Percentiles rank a stretch among this genome's conserved stretches.
phyloP scores from a whole-genome alignment of 2,329 filamentous ascomycete species.

The Pyricularia sp. region DNA sequence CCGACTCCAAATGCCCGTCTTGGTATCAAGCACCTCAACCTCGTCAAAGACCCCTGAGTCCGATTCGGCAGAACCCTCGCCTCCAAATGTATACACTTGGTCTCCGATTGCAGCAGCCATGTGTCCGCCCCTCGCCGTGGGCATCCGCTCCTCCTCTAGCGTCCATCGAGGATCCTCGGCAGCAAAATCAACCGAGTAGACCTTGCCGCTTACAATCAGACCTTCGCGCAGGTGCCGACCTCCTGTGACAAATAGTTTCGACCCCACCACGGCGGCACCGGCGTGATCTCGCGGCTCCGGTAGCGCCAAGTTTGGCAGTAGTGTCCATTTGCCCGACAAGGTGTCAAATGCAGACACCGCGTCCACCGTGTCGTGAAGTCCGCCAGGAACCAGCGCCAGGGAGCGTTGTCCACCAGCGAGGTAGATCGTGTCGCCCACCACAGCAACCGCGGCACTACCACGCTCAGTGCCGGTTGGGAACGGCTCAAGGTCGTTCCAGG shows the following conservation, averaged over 20 bases:
- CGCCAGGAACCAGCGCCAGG: conserved; percentile 7
- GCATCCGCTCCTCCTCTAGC: conserved; percentile 17
- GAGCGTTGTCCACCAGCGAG: conserved; percentile 24
- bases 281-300: conserved; percentile 24
- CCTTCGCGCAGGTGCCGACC: conserved; percentile 17
- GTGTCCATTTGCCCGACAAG: conserved; percentile 12
- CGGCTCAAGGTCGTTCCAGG: conserved; percentile 15
- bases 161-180: conserved; percentile 15
- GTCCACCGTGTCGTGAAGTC: conserved; percentile 14
- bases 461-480: conserved; percentile 15
- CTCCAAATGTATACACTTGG: conserved; percentile 22
- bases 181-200: conserved; percentile 20
- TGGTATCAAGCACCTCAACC: not conserved
- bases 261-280: conserved; percentile 14
- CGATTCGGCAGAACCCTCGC: conserved; percentile 19
- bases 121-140: conserved; percentile 22
- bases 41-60: conserved; percentile 4
- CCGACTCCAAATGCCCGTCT: not conserved
- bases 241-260: conserved; percentile 22
- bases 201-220: conserved; percentile 18
- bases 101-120: conserved; percentile 15
- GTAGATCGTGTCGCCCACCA: conserved; percentile 18
- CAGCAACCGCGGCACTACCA: conserved; percentile 20
- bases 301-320: conserved; percentile 15
- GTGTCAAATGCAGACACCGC: conserved; percentile 20